Conservation (phyloP, 2,329 filamentous ascomycete species). For the Magnaporthiopsis incrustans region DNA sequence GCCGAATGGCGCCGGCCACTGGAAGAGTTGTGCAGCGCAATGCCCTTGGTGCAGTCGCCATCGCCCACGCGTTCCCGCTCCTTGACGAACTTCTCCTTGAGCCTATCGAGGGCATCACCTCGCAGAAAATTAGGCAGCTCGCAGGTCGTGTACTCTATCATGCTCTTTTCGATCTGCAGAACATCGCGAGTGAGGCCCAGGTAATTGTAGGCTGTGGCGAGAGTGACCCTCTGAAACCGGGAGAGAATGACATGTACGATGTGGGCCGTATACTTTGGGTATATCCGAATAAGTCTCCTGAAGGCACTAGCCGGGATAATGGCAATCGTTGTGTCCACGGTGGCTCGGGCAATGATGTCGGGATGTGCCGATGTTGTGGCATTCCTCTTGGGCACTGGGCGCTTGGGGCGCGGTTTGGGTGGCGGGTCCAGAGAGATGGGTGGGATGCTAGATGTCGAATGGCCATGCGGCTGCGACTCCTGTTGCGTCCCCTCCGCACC, state of each 20-base stretch:
- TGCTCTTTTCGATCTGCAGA: constrained; percentile 82
- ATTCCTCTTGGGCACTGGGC: constrained; percentile 35
- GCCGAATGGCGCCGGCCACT: constrained; percentile 60
- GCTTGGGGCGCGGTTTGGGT: constrained; percentile 18
- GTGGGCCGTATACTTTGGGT: constrained; percentile 92
- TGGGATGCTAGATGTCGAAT: constrained; percentile 50
- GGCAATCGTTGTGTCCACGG: constrained; percentile 93
- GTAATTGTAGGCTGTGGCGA: constrained; percentile 91
- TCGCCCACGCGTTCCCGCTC: constrained; percentile 76
- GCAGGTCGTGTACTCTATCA: constrained; percentile 87
- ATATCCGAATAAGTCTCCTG: constrained; percentile 81
- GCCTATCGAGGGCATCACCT: constrained; percentile 69
- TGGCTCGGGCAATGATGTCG: constrained; percentile 93
- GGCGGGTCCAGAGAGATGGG: constrained; percentile 60
- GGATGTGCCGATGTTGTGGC: constrained; percentile 77
- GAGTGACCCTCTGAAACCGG: constrained; percentile 84
- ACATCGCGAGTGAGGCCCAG: constrained; percentile 88
- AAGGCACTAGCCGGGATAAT: constrained; percentile 98
- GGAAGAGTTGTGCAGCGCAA: constrained; percentile 81
- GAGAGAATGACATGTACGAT: constrained; percentile 97
- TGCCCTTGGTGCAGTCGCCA: constrained; percentile 83
- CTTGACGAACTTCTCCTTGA: constrained; percentile 87
- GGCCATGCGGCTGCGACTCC: background rate
- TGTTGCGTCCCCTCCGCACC: constrained; percentile 5
- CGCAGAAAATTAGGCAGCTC: constrained; percentile 87